Base-by-base conservation (phyloP, 1,284 basidiomycete species). In the Ceratobasidium sp. region DNA sequence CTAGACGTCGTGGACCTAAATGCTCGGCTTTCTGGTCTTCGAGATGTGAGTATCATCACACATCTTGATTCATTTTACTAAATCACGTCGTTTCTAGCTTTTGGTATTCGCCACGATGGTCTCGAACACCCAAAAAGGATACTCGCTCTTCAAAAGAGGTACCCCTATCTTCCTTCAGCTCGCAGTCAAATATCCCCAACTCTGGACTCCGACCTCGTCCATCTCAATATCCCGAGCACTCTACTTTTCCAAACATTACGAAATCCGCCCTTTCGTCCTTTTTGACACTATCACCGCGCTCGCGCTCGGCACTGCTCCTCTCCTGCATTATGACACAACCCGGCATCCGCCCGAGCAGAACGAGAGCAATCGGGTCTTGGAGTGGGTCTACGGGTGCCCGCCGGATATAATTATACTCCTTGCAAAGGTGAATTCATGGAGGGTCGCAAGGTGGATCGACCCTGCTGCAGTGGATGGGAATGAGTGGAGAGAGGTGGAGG, bases 321-420 rank as follows among this genome's bases (percentile, higher is more conserved):
- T 64, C n/a, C 4, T 30, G 14, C 44, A 16, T 8, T 64, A 64
- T 47, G 30, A 64, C 13, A 64, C 62, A 5, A 21, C 30, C 8
- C 30, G 16, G 16, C 35, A 58, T 23, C 11, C 13, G n/a, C 16
- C 8, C 18, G n/a, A 32, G 32, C 3, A 5, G 54, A 3, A 16
- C 1, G 23, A 26, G 18, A 16, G 1, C 18, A 30, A 18, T 13
- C 16, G 7, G 18, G 57, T 18, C 11, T 43, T 58, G 26, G 52
- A 58, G 47, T 57, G 38, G 38, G 66, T 69, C 7, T 69, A 47
- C 18, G 66, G 66, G 14, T 44, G 52, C 49, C 38, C 66, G 1
- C 2, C 23, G 2, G 23, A 18, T 16, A 58, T 69, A 0, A 9
- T 69, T 16, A 47, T 46, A 2, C 4, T 46, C 23, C 13, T 69